These are phyloP conservation scores for Bertia moriformis DNA, from an alignment of 2,329 filamentous ascomycete genomes.

Conservation along the genomic window DNA sequence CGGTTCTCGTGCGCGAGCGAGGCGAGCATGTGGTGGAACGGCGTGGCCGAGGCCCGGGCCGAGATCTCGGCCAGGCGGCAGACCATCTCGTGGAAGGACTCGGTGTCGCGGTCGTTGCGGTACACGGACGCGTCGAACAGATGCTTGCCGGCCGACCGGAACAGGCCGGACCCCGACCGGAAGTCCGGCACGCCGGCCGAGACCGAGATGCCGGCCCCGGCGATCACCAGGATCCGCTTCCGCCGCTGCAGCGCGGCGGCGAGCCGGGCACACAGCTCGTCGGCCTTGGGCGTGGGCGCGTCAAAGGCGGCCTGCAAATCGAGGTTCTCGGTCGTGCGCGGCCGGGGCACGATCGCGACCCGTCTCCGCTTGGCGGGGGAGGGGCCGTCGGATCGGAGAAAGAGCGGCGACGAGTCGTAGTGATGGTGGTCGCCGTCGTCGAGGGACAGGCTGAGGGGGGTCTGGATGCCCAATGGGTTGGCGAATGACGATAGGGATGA, in stretches of 20 bases:
- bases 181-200: slow-evolving; percentile 95
- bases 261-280: slow-evolving; percentile 51
- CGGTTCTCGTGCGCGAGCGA: slow-evolving; percentile 78
- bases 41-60: slow-evolving; percentile 63
- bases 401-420: too few species aligned
- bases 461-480: slow-evolving; percentile 13
- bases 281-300: too few species aligned
- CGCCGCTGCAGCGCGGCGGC: slow-evolving; percentile 67
- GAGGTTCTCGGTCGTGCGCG: slow-evolving; percentile 70
- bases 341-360: slow-evolving; percentile 35
- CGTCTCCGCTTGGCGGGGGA: slow-evolving; percentile 64
- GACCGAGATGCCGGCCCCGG: slow-evolving; percentile 91
- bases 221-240: slow-evolving; percentile 93
- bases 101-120: slow-evolving; percentile 75
- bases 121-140: slow-evolving; percentile 97
- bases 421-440: too few species aligned
- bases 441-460: slow-evolving; percentile 15
- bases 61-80: slow-evolving; percentile 71
- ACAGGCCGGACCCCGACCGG: slow-evolving; percentile 78
- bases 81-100: slow-evolving; percentile 92
- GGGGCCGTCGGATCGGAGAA: slow-evolving; percentile 49
- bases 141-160: slow-evolving; percentile 86
- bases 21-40: slow-evolving; percentile 86
- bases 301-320: slow-evolving; percentile 44
- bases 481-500: slow-evolving; percentile 26